phyloP scores from a whole-genome alignment of 805 yeast genomes.

The Kluyveromyces siamensis region DNA sequence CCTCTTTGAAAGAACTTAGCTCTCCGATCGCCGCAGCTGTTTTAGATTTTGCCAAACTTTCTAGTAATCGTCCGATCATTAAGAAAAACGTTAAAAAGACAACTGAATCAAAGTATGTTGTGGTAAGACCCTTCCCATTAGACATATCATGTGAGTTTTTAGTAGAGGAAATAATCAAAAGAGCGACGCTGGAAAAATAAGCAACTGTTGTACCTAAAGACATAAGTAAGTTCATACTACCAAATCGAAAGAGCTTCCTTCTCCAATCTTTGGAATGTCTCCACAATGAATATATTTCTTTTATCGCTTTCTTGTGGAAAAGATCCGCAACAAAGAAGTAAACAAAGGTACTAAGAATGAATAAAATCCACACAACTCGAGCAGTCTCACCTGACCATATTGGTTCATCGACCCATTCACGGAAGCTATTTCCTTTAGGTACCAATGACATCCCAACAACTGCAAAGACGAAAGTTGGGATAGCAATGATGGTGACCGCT shows the following conservation, averaged over 20 bases:
- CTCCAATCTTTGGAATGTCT: conserved; percentile 42
- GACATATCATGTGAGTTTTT: conserved; percentile 10
- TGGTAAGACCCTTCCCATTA: conserved; percentile 36
- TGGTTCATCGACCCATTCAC: conserved; percentile 51
- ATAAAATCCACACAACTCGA: conserved; percentile 55
- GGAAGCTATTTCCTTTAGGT: conserved; percentile 32
- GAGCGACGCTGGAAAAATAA: conserved; percentile 56
- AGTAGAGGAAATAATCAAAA: conserved; percentile 39
- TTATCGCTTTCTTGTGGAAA: conserved; percentile 58
- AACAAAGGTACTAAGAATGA: conserved; percentile 60
- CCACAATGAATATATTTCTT: conserved; percentile 54
- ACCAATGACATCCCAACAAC: conserved; percentile 60
- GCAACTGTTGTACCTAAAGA: conserved; percentile 65
- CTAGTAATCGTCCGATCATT: conserved; percentile 61
- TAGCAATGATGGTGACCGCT: conserved; percentile 44
- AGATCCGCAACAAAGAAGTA: conserved; percentile 68
- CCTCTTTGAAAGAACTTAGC: conserved; percentile 43
- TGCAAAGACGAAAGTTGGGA: conserved; percentile 63
- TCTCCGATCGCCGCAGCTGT: conserved; percentile 57
- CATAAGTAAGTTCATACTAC: conserved; percentile 72
- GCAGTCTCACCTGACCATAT: conserved; percentile 55
- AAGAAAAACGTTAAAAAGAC: conserved; percentile 67
- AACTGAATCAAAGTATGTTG: conserved; percentile 72
- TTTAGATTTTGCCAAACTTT: conserved; percentile 54
- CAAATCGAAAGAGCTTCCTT: conserved; percentile 55